Conservation (phyloP, 2,329 filamentous ascomycete species). For the Colletotrichum spinosum region DNA sequence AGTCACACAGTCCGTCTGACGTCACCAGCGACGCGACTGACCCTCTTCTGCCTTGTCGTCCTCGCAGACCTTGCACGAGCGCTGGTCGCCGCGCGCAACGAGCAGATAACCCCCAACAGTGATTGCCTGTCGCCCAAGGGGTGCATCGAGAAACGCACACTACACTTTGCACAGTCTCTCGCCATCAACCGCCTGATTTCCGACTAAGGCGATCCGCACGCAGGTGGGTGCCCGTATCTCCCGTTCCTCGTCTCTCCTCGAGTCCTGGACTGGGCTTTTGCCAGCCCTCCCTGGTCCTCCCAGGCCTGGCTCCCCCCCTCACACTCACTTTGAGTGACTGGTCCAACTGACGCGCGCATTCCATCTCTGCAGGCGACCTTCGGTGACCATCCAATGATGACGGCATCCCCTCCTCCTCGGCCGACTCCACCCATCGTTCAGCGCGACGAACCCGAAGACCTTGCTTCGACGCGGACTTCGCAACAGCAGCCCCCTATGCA, state of each 20-base stretch:
- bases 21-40: slow-evolving; percentile 24
- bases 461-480: slow-evolving; percentile 12
- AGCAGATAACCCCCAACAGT: slow-evolving; percentile 18
- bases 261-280: neutral
- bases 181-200: slow-evolving; percentile 9
- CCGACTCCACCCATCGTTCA: slow-evolving; percentile 33
- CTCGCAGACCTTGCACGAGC: slow-evolving; percentile 24
- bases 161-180: slow-evolving; percentile 18
- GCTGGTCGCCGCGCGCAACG: slow-evolving; percentile 16
- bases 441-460: slow-evolving; percentile 22
- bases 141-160: slow-evolving; percentile 22
- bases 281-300: neutral
- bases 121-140: slow-evolving; percentile 15
- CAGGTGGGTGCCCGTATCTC: slow-evolving; percentile 33
- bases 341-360: slow-evolving; percentile 26
- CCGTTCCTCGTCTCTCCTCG: slow-evolving; percentile 15
- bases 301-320: slow-evolving; percentile 7
- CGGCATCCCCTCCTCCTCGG: slow-evolving; percentile 32
- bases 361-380: slow-evolving; percentile 9
- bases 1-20: slow-evolving; percentile 22
- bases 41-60: slow-evolving; percentile 21
- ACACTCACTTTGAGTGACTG: slow-evolving; percentile 13
- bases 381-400: slow-evolving; percentile 28
- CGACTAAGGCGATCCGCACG: slow-evolving; percentile 24
- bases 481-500: slow-evolving; percentile 20